A percentile compares a stretch with the other conserved stretches of the same genome.
Evolutionary conservation across 1,284 basidiomycete species (phyloP).

Genomic region (Megacollybia platyphylla): DNA sequence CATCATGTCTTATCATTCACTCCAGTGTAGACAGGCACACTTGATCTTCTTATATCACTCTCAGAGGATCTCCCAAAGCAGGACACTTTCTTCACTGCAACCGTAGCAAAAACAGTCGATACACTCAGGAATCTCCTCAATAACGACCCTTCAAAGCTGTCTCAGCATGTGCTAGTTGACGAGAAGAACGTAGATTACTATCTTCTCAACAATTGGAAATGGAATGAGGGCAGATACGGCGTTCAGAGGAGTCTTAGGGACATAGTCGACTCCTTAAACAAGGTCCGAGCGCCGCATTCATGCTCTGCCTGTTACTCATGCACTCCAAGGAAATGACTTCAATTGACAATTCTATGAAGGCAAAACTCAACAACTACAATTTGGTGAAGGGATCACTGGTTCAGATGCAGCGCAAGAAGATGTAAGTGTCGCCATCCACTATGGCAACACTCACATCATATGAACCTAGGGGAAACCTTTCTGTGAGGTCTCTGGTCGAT

Average conservation of each 20-base stretch:
- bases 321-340: slow-evolving; percentile 69
- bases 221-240: slow-evolving; percentile 86
- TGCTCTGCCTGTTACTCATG: slow-evolving; percentile 5
- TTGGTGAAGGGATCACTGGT: slow-evolving; percentile 87
- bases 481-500: slow-evolving; percentile 78
- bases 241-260: slow-evolving; percentile 70
- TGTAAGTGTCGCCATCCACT: slow-evolving; percentile 34
- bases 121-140: slow-evolving; percentile 86
- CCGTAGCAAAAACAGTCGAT: slow-evolving; percentile 90
- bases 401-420: slow-evolving; percentile 92
- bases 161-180: slow-evolving; percentile 77
- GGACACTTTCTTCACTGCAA: slow-evolving; percentile 78
- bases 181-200: slow-evolving; percentile 78
- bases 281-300: slow-evolving; percentile 38
- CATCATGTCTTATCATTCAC: slow-evolving; percentile 3
- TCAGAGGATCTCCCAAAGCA: slow-evolving; percentile 92
- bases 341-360: slow-evolving; percentile 83
- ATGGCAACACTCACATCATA: slow-evolving; percentile 6
- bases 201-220: slow-evolving; percentile 66
- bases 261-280: slow-evolving; percentile 70
- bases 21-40: slow-evolving; percentile 72
- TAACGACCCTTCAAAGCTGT: slow-evolving; percentile 76
- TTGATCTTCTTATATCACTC: slow-evolving; percentile 81
- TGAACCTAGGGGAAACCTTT: slow-evolving; percentile 76
- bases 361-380: slow-evolving; percentile 87